These are phyloP conservation scores for Phytophthora parvispora DNA, from an alignment of 352 stramenopile species.

Conservation along the genomic window DNA sequence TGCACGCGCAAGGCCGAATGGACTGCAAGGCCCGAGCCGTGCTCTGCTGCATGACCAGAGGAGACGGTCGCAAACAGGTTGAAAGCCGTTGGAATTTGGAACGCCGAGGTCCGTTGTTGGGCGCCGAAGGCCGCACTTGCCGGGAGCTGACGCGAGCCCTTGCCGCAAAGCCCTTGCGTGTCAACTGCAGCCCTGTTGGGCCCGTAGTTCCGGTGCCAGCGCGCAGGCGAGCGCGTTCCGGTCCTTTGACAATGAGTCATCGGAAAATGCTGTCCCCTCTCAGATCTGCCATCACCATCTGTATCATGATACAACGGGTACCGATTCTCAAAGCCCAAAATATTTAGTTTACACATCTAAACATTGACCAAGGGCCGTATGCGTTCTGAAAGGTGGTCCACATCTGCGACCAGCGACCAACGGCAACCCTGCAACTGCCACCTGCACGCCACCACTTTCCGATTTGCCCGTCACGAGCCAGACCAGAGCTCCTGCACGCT, in stretches of 20 bases:
- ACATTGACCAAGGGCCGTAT: not conserved
- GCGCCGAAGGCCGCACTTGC: too few relatives aligned
- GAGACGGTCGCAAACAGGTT: too few relatives aligned
- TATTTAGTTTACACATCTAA: too few relatives aligned
- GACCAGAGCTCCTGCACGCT: not conserved
- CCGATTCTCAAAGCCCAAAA: not conserved
- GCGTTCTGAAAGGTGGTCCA: not conserved
- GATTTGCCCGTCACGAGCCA: slow-evolving; percentile 15
- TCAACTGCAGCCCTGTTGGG: not conserved
- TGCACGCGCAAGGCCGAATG: not conserved
- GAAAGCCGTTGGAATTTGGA: not conserved
- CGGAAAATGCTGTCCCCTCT: slow-evolving; percentile 1
- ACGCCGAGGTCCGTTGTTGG: too few relatives aligned
- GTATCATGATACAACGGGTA: not conserved
- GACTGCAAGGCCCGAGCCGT: too few relatives aligned
- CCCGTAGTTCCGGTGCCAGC: not conserved
- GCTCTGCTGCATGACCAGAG: too few relatives aligned
- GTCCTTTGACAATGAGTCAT: slow-evolving; percentile 17
- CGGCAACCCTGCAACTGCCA: not conserved
- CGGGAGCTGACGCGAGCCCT: too few relatives aligned
- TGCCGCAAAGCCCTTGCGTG: not conserved
- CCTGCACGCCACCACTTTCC: slow-evolving; percentile 23
- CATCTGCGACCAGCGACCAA: not conserved
- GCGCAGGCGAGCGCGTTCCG: not conserved
- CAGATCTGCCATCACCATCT: not conserved